These are phyloP conservation scores for Cladochytrium replicatum DNA, from an alignment of 192 early-diverging fungal genomes.

Conservation along the genomic window DNA sequence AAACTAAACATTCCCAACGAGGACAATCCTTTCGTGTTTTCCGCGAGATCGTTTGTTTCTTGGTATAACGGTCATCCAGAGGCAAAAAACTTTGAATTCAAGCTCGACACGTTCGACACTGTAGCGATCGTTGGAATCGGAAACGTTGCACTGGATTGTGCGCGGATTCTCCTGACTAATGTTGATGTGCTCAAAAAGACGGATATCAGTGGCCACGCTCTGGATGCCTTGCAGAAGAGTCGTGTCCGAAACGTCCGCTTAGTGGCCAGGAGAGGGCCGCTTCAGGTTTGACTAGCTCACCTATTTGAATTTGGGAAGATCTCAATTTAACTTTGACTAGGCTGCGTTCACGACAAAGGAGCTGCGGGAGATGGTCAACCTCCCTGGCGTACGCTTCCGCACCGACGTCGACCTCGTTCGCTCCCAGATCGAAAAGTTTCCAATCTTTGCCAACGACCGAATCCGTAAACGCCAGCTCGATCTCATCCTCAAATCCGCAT, in stretches of 20 bases:
- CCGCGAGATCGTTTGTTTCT: conserved; percentile 78
- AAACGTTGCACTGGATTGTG: conserved; percentile 89
- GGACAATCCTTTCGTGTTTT: conserved; percentile 49
- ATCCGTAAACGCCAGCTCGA: conserved; percentile 78
- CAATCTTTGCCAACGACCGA: conserved; percentile 35
- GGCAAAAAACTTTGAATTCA: conserved; percentile 45
- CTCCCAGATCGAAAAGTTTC: conserved; percentile 34
- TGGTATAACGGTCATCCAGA: conserved; percentile 91
- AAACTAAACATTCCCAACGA: conserved; percentile 61
- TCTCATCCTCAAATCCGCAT: conserved; percentile 45
- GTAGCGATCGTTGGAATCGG: conserved; percentile 85
- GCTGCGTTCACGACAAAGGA: conserved; percentile 91
- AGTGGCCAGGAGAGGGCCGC: conserved; percentile 82
- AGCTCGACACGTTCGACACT: conserved; percentile 56
- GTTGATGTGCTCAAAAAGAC: conserved; percentile 65
- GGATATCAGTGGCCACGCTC: conserved; percentile 71
- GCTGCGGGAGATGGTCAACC: conserved; percentile 78
- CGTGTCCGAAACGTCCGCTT: conserved; percentile 73
- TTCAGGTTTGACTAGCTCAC: conserved; percentile 50
- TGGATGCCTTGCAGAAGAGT: conserved; percentile 55
- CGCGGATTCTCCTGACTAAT: conserved; percentile 70
- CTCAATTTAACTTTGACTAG: conserved; percentile 18
- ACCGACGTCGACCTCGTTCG: conserved; percentile 52
- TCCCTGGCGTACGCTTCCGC: conserved; percentile 53
- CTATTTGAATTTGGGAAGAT: background rate